Base-by-base conservation (phyloP, 2,329 filamentous ascomycete species). In the Orbilia quercus region DNA sequence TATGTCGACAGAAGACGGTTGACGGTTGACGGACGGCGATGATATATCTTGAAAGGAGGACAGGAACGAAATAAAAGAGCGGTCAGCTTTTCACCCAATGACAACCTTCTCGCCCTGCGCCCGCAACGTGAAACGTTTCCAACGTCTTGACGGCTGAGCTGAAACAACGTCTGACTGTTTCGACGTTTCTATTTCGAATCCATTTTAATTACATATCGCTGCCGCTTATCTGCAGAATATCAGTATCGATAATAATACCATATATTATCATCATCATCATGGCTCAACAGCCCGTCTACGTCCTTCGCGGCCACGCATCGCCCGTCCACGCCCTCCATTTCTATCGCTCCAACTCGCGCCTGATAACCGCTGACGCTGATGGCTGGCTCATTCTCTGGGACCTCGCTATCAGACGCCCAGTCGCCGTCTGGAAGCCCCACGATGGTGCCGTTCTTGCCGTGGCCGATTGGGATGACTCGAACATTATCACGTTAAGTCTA, bases 321-420 rank as follows among this genome's bases (percentile, higher is more conserved):
- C 88, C 92, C 75, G 88, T 97, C 51, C 92, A 97, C 79, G 86
- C 88, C 18, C 84, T 93, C 2, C 82, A 85, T 58, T 94, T 98
- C 79, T 84, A 91, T 76, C 85, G 87, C 59, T 80, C 82, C 42
- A 96, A 97, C 79, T 84, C 87, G 67, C 89, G 91, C 34, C 87
- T 99, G 4, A 83, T 91, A 11, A 95, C 92, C 0, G 94, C 91
- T 36, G 95, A 99, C 81, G 91, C 92, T 7, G 91, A 96, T 44
- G 95, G 95, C 70, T 97, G 90, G 85, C 84, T 96, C 34, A 86
- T 96, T 5, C 82, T 92, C 20, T 99, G 95, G 95, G 89, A 91
- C 79, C 83, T 96, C 40, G 85, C 89, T 23, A 91, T 89, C 57
- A 93, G 96, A 83, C 86, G 95, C 34, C 87, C 94, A 0, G 84